Percentiles rank a stretch among this genome's conserved stretches.
phyloP scores from a whole-genome alignment of 2,329 filamentous ascomycete genomes.

The Lasiodiplodia sp. region DNA sequence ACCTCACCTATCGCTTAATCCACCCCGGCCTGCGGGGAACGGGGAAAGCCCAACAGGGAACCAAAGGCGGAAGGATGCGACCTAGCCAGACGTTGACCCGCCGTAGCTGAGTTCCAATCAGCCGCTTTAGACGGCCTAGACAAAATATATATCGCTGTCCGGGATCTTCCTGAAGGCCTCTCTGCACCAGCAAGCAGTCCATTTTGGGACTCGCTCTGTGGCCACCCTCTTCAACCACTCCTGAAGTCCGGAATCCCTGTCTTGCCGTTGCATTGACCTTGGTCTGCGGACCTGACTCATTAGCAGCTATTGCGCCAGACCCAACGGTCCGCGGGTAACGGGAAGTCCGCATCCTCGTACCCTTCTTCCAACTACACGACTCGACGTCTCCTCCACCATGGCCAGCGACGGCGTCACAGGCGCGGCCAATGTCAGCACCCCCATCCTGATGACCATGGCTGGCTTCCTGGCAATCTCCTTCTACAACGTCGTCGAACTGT shows the following conservation, averaged over 20 bases:
- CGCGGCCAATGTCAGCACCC: conserved; percentile 3
- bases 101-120: neutral
- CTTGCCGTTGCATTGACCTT: neutral
- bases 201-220: conserved; percentile 17
- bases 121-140: neutral
- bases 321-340: neutral
- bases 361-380: neutral
- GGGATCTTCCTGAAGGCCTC: neutral
- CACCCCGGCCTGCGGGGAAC: conserved; percentile 13
- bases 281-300: conserved; percentile 3
- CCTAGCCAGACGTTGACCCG: neutral
- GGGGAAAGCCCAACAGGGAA: conserved; percentile 6
- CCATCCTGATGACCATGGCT: conserved; percentile 39
- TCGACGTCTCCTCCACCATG: conserved; percentile 6
- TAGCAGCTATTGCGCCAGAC: neutral
- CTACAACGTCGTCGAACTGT: conserved; percentile 54
- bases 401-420: conserved; percentile 18
- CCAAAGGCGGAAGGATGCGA: conserved; percentile 14
- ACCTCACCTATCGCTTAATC: conserved; percentile 1
- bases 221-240: neutral
- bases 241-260: neutral
- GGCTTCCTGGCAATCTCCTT: conserved; percentile 43
- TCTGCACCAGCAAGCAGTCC: neutral
- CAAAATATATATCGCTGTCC: neutral
- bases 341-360: neutral